Base-by-base conservation (phyloP, 148 eudicot species). In the Spergularia marina region DNA sequence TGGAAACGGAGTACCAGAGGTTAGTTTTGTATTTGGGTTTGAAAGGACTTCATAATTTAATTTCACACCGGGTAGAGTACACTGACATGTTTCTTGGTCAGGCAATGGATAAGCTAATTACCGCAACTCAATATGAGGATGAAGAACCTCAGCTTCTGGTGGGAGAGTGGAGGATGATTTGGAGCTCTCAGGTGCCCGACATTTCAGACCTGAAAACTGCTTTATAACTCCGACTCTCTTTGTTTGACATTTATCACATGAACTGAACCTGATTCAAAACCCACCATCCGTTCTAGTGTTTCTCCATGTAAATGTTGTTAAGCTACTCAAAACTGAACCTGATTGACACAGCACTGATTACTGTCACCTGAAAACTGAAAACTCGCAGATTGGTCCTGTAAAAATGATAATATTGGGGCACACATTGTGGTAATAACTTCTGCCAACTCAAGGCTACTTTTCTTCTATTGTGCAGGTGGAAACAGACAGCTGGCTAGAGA, bases 401-500 rank as follows among this genome's bases (percentile, higher is more conserved):
- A 34, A 52, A 52, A 13, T 53, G 10, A 51, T 68, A 3, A 30
- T 30, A 65, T 7, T 8, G 20, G 23, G 52, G 52, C 0, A 40
- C 65, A 25, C 21, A 5, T 7, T 8, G 1, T 44, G 1, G 12
- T 25, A 10, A 52, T 11, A 47, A 18, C n/a, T n/a, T 11, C 54
- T 47, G 36, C 58, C 44, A 10, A 13, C 64, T 47, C 40, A 68
- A 51, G 15, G 56, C 44, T 59, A 6, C 15, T 65, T 34, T 41
- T 18, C 2, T 66, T 41, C 53, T 58, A 52, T 75, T 55, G 15
- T 75, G 83, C 83, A 95, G 99, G 83, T 85, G 77, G 99, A 90
- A 84, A 95, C 99, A 18, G 99, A 95, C 74, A 91, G 99, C 87
- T 95, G 99, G 99, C 74, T 95, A 65, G 99, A 95, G 84, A 92